Conservation (phyloP, 106 monocot genomes). For the Allium cepa region DNA sequence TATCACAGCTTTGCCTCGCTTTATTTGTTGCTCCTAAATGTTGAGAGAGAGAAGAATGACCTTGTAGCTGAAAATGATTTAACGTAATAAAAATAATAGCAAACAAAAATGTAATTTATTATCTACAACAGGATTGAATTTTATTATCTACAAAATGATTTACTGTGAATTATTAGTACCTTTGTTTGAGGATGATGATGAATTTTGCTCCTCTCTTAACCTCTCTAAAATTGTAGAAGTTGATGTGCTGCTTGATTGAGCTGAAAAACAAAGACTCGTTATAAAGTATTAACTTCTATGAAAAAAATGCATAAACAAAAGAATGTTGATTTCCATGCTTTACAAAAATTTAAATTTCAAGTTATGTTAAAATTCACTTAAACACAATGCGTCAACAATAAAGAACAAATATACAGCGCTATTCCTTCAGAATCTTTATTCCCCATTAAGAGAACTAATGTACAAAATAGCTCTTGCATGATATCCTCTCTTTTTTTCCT, state of each 20-base stretch:
- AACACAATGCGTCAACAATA: too few relatives aligned
- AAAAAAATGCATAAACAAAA: background rate
- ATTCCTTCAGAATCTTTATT: too few relatives aligned
- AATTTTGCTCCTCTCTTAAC: constrained; percentile 30
- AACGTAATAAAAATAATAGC: constrained; percentile 10
- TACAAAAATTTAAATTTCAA: too few relatives aligned
- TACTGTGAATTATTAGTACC: constrained; percentile 15
- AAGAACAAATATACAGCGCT: too few relatives aligned
- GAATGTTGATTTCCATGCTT: background rate
- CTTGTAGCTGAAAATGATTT: constrained; percentile 26
- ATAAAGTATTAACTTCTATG: background rate
- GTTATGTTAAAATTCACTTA: too few relatives aligned
- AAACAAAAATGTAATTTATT: constrained; percentile 11
- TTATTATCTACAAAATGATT: constrained; percentile 29
- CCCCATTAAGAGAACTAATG: too few relatives aligned
- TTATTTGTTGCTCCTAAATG: constrained; percentile 86
- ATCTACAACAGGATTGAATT: constrained; percentile 28
- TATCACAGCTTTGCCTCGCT: constrained; percentile 55
- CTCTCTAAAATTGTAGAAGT: constrained; percentile 22
- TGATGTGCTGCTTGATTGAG: constrained; percentile 22
- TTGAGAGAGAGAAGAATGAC: constrained; percentile 93
- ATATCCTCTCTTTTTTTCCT: too few relatives aligned
- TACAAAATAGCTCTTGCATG: too few relatives aligned
- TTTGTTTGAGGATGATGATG: constrained; percentile 39
- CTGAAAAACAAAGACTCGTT: constrained; percentile 10